These are phyloP conservation scores for Schizosaccharomyces pombe DNA, from an alignment of 805 yeast genomes.

Conservation along the genomic window ASM294v3 CU329670.1:4057501-4058000, in stretches of 20 bases:
- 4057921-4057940: slow-evolving; percentile 90
- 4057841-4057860: slow-evolving; percentile 75
- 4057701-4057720: slow-evolving; percentile 79
- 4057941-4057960: slow-evolving; percentile 86
- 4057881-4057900: slow-evolving; percentile 56
- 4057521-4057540: slow-evolving; percentile 37
- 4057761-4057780: slow-evolving; percentile 11
- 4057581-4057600: slow-evolving; percentile 53
- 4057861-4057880: slow-evolving; percentile 81
- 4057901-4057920: slow-evolving; percentile 65
- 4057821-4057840: slow-evolving; percentile 74
- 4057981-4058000: slow-evolving; percentile 49
- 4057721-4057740: slow-evolving; percentile 73
- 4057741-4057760: slow-evolving; percentile 50
- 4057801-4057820: slow-evolving; percentile 49
- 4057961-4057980: slow-evolving; percentile 92
- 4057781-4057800: slow-evolving; percentile 20
- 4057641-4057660: slow-evolving; percentile 81
- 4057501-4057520: neutral
- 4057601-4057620: slow-evolving; percentile 46
- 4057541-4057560: slow-evolving; percentile 52
- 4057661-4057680: slow-evolving; percentile 85
- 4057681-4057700: slow-evolving; percentile 93
- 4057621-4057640: slow-evolving; percentile 91
- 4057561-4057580: slow-evolving; percentile 74